Percentiles rank a stretch among this genome's conserved stretches.
phyloP scores from a whole-genome alignment of 768 basidiomycete species.

The Lentinula boryana region DNA sequence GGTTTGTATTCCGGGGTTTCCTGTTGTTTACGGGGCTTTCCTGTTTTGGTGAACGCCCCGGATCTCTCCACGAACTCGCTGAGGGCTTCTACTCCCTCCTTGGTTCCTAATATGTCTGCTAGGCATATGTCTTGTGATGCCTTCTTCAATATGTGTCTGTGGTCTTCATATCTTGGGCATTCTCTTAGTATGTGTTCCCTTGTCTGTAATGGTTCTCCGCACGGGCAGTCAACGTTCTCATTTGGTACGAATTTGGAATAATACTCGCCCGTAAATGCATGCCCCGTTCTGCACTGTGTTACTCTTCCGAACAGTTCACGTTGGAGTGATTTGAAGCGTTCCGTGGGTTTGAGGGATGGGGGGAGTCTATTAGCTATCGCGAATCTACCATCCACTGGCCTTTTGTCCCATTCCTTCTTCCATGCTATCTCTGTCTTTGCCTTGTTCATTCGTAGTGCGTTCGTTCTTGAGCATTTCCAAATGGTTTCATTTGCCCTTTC shows the following conservation, averaged over 20 bases:
- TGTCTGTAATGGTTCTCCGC: conserved; percentile 16
- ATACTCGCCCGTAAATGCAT: conserved; percentile 22
- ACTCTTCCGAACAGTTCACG: conserved; percentile 20
- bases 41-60: conserved; percentile 15
- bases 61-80: conserved; percentile 11
- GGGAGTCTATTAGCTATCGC: not conserved
- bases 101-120: conserved; percentile 15
- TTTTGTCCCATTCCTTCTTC: not conserved
- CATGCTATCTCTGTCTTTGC: not conserved
- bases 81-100: conserved; percentile 16
- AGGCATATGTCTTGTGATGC: conserved; percentile 8
- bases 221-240: conserved; percentile 18
- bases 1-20: not conserved
- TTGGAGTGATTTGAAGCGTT: not conserved
- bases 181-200: conserved; percentile 17
- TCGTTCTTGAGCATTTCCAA: not conserved
- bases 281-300: conserved; percentile 20
- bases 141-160: conserved; percentile 10
- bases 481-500: not conserved
- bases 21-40: not conserved
- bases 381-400: not conserved
- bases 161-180: conserved; percentile 15
- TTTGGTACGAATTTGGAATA: conserved; percentile 13
- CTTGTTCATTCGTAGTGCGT: not conserved
- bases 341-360: not conserved